These are phyloP conservation scores for Plectosphaerella cucumerina DNA, from an alignment of 2,329 filamentous ascomycete species.

Conservation along the genomic window DNA sequence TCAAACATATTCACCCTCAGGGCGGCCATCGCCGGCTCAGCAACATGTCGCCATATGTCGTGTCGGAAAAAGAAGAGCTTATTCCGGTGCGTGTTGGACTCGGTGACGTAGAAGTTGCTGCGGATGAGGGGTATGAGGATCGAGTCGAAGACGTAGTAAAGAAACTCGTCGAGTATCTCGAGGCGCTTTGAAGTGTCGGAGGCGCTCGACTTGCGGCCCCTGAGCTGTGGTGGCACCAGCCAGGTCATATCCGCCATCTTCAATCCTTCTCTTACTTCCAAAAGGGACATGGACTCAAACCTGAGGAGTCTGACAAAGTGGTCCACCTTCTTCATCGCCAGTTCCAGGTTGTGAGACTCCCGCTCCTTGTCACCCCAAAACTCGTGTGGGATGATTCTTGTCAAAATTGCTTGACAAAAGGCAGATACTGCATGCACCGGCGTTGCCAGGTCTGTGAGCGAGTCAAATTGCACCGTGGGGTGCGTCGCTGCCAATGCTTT, in stretches of 20 bases:
- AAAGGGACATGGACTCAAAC: constrained; percentile 76
- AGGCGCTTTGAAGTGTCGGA: constrained; percentile 71
- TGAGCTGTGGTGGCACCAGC: constrained; percentile 56
- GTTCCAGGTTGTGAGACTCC: constrained; percentile 54
- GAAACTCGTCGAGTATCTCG: constrained; percentile 77
- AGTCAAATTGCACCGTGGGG: constrained; percentile 35
- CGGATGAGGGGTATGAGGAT: constrained; percentile 82
- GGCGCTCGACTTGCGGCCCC: constrained; percentile 54
- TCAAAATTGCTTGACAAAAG: constrained; percentile 76
- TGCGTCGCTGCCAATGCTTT: not conserved
- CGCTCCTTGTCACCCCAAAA: constrained; percentile 65
- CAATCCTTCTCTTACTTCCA: constrained; percentile 71
- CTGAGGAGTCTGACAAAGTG: constrained; percentile 72
- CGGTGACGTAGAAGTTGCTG: constrained; percentile 90
- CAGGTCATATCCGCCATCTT: constrained; percentile 70
- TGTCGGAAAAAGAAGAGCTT: constrained; percentile 91
- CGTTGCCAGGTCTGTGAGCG: constrained; percentile 65
- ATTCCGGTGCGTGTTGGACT: constrained; percentile 76
- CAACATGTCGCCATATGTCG: constrained; percentile 78
- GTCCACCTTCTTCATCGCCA: constrained; percentile 67
- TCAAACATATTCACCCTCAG: constrained; percentile 75
- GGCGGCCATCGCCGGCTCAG: constrained; percentile 64
- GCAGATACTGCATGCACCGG: constrained; percentile 68
- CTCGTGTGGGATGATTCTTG: constrained; percentile 65
- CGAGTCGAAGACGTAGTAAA: constrained; percentile 93